Conservation (phyloP, 73 alveolate genomes). For the Paramecium octaurelia region DNA sequence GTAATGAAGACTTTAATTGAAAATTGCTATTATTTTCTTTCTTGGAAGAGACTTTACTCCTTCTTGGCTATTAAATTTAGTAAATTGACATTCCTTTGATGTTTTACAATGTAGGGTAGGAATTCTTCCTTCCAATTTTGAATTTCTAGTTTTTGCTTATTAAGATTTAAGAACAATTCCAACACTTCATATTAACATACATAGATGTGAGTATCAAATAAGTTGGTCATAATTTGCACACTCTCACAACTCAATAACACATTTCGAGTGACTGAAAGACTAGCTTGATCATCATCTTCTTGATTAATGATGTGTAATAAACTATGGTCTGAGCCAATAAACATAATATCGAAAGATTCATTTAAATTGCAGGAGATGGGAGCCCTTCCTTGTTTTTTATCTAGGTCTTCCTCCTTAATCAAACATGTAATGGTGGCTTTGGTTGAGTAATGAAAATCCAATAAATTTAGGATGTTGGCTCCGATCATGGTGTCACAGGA, state of each 20-base stretch:
- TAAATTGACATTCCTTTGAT: not conserved
- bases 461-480: not conserved
- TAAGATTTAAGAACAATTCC: not conserved
- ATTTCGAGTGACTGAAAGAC: not conserved
- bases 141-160: not conserved
- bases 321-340: not conserved
- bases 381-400: not conserved
- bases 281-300: not conserved
- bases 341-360: conserved; percentile 17
- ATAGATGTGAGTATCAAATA: conserved; percentile 56
- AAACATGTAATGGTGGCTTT: not conserved
- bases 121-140: conserved; percentile 48
- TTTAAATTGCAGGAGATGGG: conserved; percentile 7
- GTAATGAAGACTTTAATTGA: conserved; percentile 10
- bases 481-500: not conserved
- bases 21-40: not conserved
- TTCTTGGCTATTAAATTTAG: not conserved
- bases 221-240: conserved; percentile 4
- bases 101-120: not conserved
- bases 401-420: not conserved
- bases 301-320: not conserved
- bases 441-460: not conserved
- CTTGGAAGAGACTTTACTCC: not conserved
- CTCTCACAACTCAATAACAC: not conserved
- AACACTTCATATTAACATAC: conserved; percentile 4